Base-by-base conservation (phyloP, 225 moss, liverwort and hornwort genomes). In the Takakia lepidozioides region DNA sequence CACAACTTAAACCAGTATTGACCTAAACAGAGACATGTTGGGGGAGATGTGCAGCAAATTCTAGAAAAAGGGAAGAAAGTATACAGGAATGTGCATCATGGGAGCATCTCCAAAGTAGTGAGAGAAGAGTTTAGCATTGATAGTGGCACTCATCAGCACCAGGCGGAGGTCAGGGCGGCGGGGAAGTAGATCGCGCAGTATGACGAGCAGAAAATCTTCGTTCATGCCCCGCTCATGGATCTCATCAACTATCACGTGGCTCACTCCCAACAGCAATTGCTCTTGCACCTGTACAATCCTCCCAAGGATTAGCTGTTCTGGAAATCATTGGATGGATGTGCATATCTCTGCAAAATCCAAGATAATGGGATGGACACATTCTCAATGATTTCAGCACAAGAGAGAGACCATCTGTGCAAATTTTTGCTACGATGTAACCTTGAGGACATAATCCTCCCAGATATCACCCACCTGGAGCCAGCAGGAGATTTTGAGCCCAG, bases 181-280 rank as follows among this genome's bases (percentile, higher is more conserved):
- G 1, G 73, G 38, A 28, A 93, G 66, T 28, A 86, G 32, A 39
- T 93, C 86, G 25, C 63, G 64, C 5, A 86, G 19, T 16, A 82
- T 67, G 71, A 84, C 76, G 11, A 93, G 69, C 13, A 93, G 55
- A 9, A 93, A 84, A 55, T 93, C 93, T 62, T 93, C 93, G 51
- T 86, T 84, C 76, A 83, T 88, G 21, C 83, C 83, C 19, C 83
- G 73, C 63, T 93, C 93, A 62, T 93, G 88, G 52, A 93, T 88
- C 59, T 93, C 93, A 60, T 93, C 88, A 48, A 93, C 66, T 55
- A 93, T 65, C 24, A 93, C 71, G 58, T 93, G 81, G 55, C 78
- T 93, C 0, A 93, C 57, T 53, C 78, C 81, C 39, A 69, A 67
- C 64, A 93, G 42, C 25, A 81, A 55, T 15, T 88, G 93, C 57